Evolutionary conservation across 2,329 filamentous ascomycete species (phyloP), one percentile per base, ranked within the genome.

Genomic region (Tolypocladium amazonense): DNA sequence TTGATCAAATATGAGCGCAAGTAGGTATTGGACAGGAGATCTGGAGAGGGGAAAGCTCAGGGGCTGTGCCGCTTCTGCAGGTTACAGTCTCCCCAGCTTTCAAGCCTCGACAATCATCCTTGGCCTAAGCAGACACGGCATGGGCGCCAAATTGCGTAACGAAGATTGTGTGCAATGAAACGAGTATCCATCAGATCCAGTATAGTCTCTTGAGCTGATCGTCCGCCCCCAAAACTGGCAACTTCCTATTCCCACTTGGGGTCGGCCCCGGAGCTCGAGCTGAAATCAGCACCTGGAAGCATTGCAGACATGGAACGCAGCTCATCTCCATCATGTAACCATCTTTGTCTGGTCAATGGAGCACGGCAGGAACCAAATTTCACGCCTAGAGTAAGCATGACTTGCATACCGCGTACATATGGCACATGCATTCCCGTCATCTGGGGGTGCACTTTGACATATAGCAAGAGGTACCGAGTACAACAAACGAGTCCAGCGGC

Each of bases 41-140:
- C 50, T 35, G 50, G 50, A 20, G 50, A 53, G 50, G 50, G 27
- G 50, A 20, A 7, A n/a, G 50, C 18, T 35, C 50, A 35, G 50
- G 30, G 62, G 64, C 64, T 65, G 65, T 62, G 66, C 64, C 66
- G 67, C 68, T 69, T 67, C 70, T 71, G 69, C 69, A 68, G 57
- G 62, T 62, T 69, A 60, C 63, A 67, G 57, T 63, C 64, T 65
- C 53, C 59, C 23, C n/a, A 3, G 33, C 15, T 33, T 25, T 41
- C 27, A 7, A 43, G 18, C 20, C 39, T 43, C 39, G 39, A 43
- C 39, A 20, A 20, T 33, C 54, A 23, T 43, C 43, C 37, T 15
- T n/a, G 55, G 55, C 38, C 9, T 14, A 6, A 43, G 23, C 38
- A 56, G 33, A 27, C 37, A 33, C 56, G n/a, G 30, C 5, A 50